Percentiles rank a stretch among this genome's conserved stretches.
Conservation (phyloP, 257 asterid genomes). For the Perilla frutescens region DNA sequence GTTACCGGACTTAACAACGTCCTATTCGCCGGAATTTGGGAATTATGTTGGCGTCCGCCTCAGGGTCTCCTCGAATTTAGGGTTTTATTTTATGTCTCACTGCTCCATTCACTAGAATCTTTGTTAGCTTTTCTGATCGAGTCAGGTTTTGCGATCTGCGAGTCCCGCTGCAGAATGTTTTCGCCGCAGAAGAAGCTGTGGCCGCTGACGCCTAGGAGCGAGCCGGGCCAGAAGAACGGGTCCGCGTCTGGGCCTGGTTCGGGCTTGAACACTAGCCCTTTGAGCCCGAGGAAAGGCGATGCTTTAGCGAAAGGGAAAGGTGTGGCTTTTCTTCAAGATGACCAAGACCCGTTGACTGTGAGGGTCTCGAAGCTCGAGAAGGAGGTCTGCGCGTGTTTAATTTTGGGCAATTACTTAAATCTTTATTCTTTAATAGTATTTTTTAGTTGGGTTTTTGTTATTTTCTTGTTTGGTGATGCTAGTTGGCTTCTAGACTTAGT, state of each 20-base stretch:
- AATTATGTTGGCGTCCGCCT: slow-evolving; percentile 76
- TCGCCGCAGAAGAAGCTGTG: slow-evolving; percentile 79
- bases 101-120: slow-evolving; percentile 25
- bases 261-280: slow-evolving; percentile 47
- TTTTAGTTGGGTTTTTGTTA: slow-evolving; percentile 5
- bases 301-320: slow-evolving; percentile 55
- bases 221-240: slow-evolving; percentile 54
- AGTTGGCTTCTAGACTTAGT: slow-evolving; percentile 26
- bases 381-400: slow-evolving; percentile 61
- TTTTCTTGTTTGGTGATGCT: slow-evolving; percentile 26
- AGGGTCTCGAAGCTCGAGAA: slow-evolving; percentile 67
- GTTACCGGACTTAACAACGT: slow-evolving; percentile 72
- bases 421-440: background rate
- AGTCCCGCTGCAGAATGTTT: slow-evolving; percentile 51
- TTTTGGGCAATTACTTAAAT: slow-evolving; percentile 20
- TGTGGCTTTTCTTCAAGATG: slow-evolving; percentile 46
- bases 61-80: slow-evolving; percentile 50
- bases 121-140: slow-evolving; percentile 32
- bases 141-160: slow-evolving; percentile 55
- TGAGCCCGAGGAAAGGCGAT: slow-evolving; percentile 53
- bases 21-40: slow-evolving; percentile 70
- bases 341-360: slow-evolving; percentile 55
- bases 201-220: slow-evolving; percentile 73
- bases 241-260: slow-evolving; percentile 47
- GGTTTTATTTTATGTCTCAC: slow-evolving; percentile 38